Base-by-base conservation (phyloP, 495 filamentous ascomycete genomes). In the Lichina pygmaea region DNA sequence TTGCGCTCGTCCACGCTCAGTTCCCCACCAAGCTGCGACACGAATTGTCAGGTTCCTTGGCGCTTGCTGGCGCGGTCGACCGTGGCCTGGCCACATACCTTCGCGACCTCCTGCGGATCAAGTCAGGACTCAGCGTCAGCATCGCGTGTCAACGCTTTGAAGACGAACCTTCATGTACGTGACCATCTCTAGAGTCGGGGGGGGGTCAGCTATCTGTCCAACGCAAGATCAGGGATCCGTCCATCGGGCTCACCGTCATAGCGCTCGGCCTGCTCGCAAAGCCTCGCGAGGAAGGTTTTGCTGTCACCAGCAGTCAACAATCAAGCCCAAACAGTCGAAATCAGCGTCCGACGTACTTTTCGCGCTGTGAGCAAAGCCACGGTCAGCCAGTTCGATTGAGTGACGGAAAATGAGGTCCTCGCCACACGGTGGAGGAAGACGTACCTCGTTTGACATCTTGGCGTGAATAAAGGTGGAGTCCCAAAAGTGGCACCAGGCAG, bases 241-340 rank as follows among this genome's bases (percentile, higher is more conserved):
- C 37, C 44, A 32, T 34, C 37, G 43, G 44, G 59, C 77, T 65
- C 66, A 83, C 77, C 89, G 83, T 99, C 89, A 63, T 99, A 99
- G 62, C 89, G 89, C 75, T 99, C 89, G 59, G 89, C 89, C 78
- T 99, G 89, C 81, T 99, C 89, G 72, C 89, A 95, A 60, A 99
- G 83, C 70, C 89, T 77, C 59, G 89, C 89, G 61, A 99, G 83
- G 73, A 99, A 99, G 56, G 89, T 99, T 78, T 99, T 95, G 81
- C 91, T 97, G 64, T 58, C 37, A n/a, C 13, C 33, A 61, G 24
- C 50, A 52, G 58, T 46, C 50, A 60, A 58, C 39, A 53, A 44
- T 34, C 1, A 8, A 12, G 31, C 33, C 17, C 10, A n/a, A 11
- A 39, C 36, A 3, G 10, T 15, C 36, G 10, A 13, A 16, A 45